Evolutionary conservation across 352 stramenopile species (phyloP).

Genomic region (Aphanomyces astaci): DNA sequence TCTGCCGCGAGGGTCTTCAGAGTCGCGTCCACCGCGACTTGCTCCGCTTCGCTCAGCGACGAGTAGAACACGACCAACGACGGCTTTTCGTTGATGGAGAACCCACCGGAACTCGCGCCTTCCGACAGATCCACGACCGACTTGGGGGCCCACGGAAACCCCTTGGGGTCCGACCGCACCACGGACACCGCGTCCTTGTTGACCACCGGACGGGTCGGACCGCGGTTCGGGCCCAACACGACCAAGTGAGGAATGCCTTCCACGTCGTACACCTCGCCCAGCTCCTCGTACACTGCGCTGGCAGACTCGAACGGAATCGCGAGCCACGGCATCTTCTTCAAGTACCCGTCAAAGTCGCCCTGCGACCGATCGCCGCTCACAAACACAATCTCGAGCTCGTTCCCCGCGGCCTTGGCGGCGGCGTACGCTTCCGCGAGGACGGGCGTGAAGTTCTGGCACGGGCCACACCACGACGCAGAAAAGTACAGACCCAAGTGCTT

Average conservation of each 20-base stretch:
- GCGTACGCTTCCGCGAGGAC: constrained; percentile 50
- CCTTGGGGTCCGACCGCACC: not conserved
- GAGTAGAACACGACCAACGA: constrained; percentile 6
- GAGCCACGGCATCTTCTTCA: constrained; percentile 18
- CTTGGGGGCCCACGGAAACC: constrained; percentile 10
- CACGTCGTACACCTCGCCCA: constrained; percentile 8
- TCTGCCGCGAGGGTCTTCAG: not conserved
- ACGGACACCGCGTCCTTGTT: constrained; percentile 14
- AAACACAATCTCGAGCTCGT: constrained; percentile 3
- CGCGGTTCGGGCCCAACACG: constrained; percentile 1
- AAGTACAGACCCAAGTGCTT: constrained; percentile 57
- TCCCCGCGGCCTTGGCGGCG: constrained; percentile 25
- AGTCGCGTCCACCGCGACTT: not conserved
- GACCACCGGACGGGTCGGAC: constrained; percentile 1
- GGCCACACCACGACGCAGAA: constrained; percentile 46
- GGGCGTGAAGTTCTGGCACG: constrained; percentile 56
- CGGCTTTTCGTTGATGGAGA: constrained; percentile 14
- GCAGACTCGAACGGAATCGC: constrained; percentile 15
- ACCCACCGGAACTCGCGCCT: not conserved
- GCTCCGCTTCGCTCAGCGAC: not conserved
- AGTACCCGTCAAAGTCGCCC: not conserved
- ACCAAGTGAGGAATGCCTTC: constrained; percentile 16
- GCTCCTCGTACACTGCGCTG: not conserved
- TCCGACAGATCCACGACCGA: constrained; percentile 6
- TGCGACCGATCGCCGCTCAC: not conserved